Evolutionary conservation across 768 basidiomycete species (phyloP).

Genomic region (Piloderma croceum): DNA sequence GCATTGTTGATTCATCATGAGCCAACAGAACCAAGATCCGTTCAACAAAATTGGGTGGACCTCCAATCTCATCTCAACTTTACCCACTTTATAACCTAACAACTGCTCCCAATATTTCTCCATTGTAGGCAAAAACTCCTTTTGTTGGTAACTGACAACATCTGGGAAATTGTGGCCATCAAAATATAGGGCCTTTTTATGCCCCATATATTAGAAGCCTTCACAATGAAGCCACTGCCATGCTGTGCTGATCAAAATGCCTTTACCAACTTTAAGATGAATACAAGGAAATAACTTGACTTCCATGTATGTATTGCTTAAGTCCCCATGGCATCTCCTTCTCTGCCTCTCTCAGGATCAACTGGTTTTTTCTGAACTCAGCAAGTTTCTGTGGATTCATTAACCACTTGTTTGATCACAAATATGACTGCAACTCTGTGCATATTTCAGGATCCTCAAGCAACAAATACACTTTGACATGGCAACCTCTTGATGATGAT

Average conservation of each 20-base stretch:
- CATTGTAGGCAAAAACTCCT: conserved; percentile 27
- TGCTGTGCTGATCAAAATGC: conserved; percentile 14
- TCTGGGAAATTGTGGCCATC: conserved; percentile 35
- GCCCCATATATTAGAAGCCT: conserved; percentile 18
- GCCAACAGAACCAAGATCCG: conserved; percentile 13
- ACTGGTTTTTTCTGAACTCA: conserved; percentile 8
- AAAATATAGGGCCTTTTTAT: conserved; percentile 31
- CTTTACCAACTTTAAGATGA: conserved; percentile 20
- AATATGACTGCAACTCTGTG: conserved; percentile 8
- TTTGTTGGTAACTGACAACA: conserved; percentile 29
- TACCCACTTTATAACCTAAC: conserved; percentile 17
- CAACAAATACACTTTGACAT: conserved; percentile 11
- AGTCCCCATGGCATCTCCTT: conserved; percentile 15
- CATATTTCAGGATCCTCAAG: conserved; percentile 11
- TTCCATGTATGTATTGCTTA: conserved; percentile 8
- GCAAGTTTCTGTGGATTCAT: conserved; percentile 11
- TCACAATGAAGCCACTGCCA: conserved; percentile 10
- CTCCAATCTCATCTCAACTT: conserved; percentile 7
- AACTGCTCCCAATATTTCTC: conserved; percentile 10
- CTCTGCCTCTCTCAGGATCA: conserved; percentile 7
- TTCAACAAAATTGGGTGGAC: conserved; percentile 7
- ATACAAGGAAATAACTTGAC: conserved; percentile 27
- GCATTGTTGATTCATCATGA: conserved; percentile 23
- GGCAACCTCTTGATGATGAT: conserved; percentile 9
- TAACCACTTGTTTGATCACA: conserved; percentile 16